Base-by-base conservation (phyloP, 352 stramenopile genomes). In the Pythium guiyangense region DNA sequence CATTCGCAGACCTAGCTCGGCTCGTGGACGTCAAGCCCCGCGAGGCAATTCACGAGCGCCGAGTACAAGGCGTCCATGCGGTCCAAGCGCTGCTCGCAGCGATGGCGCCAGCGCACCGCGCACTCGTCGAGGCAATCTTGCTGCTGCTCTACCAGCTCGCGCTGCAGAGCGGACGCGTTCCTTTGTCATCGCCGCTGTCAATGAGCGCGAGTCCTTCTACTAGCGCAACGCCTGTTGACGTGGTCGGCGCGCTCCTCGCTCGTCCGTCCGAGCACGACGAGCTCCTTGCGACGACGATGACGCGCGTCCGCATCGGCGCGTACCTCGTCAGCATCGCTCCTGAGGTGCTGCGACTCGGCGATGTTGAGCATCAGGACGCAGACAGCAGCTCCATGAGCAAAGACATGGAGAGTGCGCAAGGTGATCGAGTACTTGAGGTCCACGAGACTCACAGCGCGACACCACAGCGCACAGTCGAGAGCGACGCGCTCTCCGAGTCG, bases 131-230 rank as follows among this genome's bases (percentile, higher is more conserved):
- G 31, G 63, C 65, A 6, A 47, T 74, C 15, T 47, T 77, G 2
- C 43, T 69, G n/a, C 43, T 77, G 0, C 52, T 77, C 5, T 62
- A 69, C 58, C 66, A 64, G 35, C 57, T 77, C 15, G 63, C 65
- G 12, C 60, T 71, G 2, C 29, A 71, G 67, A 17, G 46, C 56
- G 3, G 40, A 10, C 2, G 56, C 60, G 29, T 6, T 6, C 29
- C 29, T n/a, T n/a, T n/a, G 6, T 3, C 29, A 34, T 34, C 29
- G 29, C 29, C 29, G 29, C 29, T 6, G 6, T 34, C 29, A 8
- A 34, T 3, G 29, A 34, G 29, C 6, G 29, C 29, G 29, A 34
- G 3, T 34, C 3, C 29, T 3, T 6, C 3, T 34, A 34, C 3
- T 6, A 34, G 29, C 29, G 3, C 29, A 3, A 34, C 29, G 6